Conservation (phyloP, 495 filamentous ascomycete species). For the Podospora appendiculata region DNA sequence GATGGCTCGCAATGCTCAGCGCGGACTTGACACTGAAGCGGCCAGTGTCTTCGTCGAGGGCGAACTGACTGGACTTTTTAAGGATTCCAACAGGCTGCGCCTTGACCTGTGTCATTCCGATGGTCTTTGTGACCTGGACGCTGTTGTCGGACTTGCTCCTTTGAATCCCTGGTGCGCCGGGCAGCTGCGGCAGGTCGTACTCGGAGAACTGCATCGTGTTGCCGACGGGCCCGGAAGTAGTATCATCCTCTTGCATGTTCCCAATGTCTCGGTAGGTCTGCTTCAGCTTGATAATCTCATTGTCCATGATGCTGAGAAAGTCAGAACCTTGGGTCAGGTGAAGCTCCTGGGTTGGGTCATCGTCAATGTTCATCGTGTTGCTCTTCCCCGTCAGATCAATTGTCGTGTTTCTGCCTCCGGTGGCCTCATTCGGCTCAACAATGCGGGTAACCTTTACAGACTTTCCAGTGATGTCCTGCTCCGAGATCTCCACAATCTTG, state of each 20-base stretch:
- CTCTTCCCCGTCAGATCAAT: slow-evolving; percentile 22
- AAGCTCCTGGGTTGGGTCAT: slow-evolving; percentile 35
- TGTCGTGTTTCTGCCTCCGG: slow-evolving; percentile 1
- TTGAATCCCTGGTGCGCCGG: slow-evolving; percentile 4
- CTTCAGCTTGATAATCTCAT: slow-evolving; percentile 29
- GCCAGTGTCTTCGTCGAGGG: slow-evolving; percentile 28
- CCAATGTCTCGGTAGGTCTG: slow-evolving; percentile 25
- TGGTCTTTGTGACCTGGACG: slow-evolving; percentile 11
- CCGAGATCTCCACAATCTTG: slow-evolving; percentile 24
- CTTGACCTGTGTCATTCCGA: too few species aligned
- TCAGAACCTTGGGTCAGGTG: slow-evolving; percentile 35
- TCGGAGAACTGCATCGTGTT: slow-evolving; percentile 18
- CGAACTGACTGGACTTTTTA: slow-evolving; percentile 37
- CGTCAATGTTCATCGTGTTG: slow-evolving; percentile 21
- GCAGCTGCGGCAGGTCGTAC: slow-evolving; percentile 14
- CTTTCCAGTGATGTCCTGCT: slow-evolving; percentile 25
- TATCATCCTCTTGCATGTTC: slow-evolving; percentile 14
- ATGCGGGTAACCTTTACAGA: slow-evolving; percentile 27
- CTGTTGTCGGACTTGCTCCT: slow-evolving; percentile 14
- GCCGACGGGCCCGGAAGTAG: slow-evolving; percentile 7
- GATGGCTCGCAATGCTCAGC: slow-evolving; percentile 25
- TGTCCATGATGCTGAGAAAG: slow-evolving; percentile 32
- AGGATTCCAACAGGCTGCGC: slow-evolving; percentile 29
- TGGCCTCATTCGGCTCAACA: slow-evolving; percentile 25
- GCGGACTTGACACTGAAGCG: slow-evolving; percentile 35